Evolutionary conservation across 2,329 filamentous ascomycete species (phyloP), one percentile per base, ranked within the genome.

Genomic region (Cytospora leucostoma): DNA sequence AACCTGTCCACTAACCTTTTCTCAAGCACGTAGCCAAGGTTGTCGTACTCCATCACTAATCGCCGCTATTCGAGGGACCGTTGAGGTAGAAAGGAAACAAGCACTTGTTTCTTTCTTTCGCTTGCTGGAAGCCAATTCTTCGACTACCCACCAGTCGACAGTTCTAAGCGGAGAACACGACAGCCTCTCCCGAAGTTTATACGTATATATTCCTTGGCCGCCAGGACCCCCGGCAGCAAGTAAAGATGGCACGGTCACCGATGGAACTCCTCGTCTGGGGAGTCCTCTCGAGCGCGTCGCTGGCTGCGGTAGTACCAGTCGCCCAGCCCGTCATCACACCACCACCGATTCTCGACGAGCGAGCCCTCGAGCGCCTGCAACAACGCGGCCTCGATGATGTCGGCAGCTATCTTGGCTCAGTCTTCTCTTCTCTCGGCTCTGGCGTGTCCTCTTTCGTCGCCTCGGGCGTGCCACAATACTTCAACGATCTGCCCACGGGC

Each of bases 391-490:
- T 65, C 59, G 75, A 82, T 61, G 75, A 82, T 61, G 74, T 85
- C 11, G 77, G 79, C 52, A 80, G 81, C 66, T 80, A 86, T 64
- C 76, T 83, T 65, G 75, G 79, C 59, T 76, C 85, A 53, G 72
- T 84, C 7, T 75, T 85, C 50, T 79, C 76, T 54, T 75, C 74
- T 10, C 71, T 89, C 1, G 85, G 83, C 47, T 83, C 81, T 52
- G 79, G 79, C 32, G 77, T 87, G 40, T 85, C 86, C 13, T 83
- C 81, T 13, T 88, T 85, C 65, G 80, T 89, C 47, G 82, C 83
- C 2, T 86, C 84, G 2, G 87, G 87, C 27, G 80, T 92, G 1
- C 85, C 88, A 1, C 82, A 89, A 62, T 91, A 83, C 77, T 90
- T 89, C 73, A 82, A 88, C 61, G 80, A 82, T 68, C 83, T 92